Base-by-base conservation (phyloP, 352 stramenopile species). In the Ophiocytium majus region DNA sequence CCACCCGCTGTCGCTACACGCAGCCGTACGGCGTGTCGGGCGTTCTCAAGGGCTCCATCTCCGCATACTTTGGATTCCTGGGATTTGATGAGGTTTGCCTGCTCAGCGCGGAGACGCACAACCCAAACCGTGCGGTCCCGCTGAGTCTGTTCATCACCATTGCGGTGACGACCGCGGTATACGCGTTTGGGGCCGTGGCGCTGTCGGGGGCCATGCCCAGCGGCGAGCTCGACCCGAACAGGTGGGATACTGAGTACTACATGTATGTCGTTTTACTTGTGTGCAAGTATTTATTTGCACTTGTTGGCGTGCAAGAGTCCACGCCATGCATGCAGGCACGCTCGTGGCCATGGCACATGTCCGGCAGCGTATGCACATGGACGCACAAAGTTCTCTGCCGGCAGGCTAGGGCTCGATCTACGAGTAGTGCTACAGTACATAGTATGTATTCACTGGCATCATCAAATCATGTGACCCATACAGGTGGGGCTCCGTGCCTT, bases 61-160 rank as follows among this genome's bases (percentile, higher is more conserved):
- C 94, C 37, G 97, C 93, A 57, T 98, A 98, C 86, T 98, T 97
- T 88, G 96, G 96, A 0, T 98, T 97, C 88, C 93, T 99, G 81
- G 96, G 96, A 17, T 99, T 97, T 87, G 95, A 99, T 89, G 96
- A 98, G 89, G 93, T 99, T 0, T 98, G 94, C 9, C 74, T 88
- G 0, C 63, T 90, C 64, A 57, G 50, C 9, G 66, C 74, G 0
- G 94, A 97, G 83, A 91, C 93, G 0, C 95, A 94, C 86, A 91
- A 97, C 89, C 93, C 94, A 19, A n/a, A 50, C n/a, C 81, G 80
- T 43, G 50, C 79, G 43, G 71, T 90, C 1, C 88, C 88, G 9
- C 82, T 74, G 10, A 86, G 86, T 23, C 50, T 90, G 23, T 85
- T 91, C 35, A 71, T 74, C 14, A 88, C 88, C 0, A 80, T 90